Evolutionary conservation across 106 monocot genomes (phyloP).

Genomic region (Cymbidium sinense): DNA sequence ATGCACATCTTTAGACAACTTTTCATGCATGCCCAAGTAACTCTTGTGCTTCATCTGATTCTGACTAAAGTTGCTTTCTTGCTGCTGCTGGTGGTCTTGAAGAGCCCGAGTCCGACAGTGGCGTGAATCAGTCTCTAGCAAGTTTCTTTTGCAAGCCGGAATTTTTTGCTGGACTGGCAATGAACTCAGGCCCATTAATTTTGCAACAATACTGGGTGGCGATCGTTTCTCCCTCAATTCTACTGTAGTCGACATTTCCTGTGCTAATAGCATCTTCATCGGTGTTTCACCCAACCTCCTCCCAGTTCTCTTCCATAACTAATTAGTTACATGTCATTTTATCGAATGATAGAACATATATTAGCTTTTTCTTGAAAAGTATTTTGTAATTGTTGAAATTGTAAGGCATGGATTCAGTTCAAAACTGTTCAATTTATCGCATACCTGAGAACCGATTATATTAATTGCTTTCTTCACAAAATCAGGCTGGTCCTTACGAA

Average conservation of each 20-base stretch:
- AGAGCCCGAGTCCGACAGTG: slow-evolving; percentile 2
- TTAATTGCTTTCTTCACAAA: slow-evolving; percentile 24
- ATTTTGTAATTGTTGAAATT: background rate
- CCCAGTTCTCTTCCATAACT: slow-evolving; percentile 30
- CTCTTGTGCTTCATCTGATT: background rate
- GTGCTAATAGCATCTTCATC: slow-evolving; percentile 78
- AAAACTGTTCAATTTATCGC: slow-evolving; percentile 21
- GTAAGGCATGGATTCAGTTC: background rate
- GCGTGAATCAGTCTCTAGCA: slow-evolving; percentile 11
- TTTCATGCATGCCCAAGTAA: slow-evolving; percentile 3
- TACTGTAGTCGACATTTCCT: slow-evolving; percentile 74
- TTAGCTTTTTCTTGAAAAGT: background rate
- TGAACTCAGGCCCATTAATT: slow-evolving; percentile 80
- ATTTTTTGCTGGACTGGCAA: slow-evolving; percentile 32
- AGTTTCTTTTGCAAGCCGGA: slow-evolving; percentile 8
- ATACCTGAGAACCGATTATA: slow-evolving; percentile 20
- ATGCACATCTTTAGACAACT: slow-evolving; percentile 45
- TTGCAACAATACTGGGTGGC: slow-evolving; percentile 72
- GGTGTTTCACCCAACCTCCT: slow-evolving; percentile 48
- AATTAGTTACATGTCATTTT: slow-evolving; percentile 30
- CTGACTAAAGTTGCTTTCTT: slow-evolving; percentile 4
- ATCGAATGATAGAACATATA: background rate
- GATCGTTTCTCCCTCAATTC: slow-evolving; percentile 36
- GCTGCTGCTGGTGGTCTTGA: slow-evolving; percentile 11
- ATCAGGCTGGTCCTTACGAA: slow-evolving; percentile 11